Percentiles rank a stretch among this genome's conserved stretches.
Evolutionary conservation across 2,329 filamentous ascomycete genomes (phyloP).

Genomic region (Diaporthe humulicola): DNA sequence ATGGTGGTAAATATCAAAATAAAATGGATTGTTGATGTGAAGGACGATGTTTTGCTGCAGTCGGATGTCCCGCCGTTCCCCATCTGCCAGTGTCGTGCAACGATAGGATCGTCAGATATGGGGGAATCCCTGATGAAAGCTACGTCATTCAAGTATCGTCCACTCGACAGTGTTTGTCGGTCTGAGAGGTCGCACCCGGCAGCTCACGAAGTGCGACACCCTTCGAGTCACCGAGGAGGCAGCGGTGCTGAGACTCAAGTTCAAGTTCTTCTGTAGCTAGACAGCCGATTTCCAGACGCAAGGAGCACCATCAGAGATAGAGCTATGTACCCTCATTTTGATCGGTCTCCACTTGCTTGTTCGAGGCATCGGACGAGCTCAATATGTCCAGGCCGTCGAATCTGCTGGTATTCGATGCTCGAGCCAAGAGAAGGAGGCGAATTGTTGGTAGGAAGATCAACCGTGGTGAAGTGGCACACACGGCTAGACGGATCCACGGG

Average conservation of each 20-base stretch:
- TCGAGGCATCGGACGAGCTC: background rate
- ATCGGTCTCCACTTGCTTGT: too few species aligned
- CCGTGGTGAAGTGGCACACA: background rate
- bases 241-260: background rate
- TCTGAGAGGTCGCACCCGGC: background rate
- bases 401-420: too few species aligned
- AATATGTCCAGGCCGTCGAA: background rate
- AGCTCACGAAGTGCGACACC: background rate
- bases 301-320: background rate
- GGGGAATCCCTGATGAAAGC: background rate
- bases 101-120: background rate
- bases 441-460: background rate
- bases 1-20: background rate
- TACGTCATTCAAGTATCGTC: background rate
- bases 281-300: background rate
- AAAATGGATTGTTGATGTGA: background rate
- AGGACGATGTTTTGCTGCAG: background rate
- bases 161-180: background rate
- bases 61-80: constrained; percentile 5
- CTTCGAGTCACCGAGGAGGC: background rate
- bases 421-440: background rate
- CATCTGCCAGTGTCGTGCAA: background rate
- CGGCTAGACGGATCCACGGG: background rate
- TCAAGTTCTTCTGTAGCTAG: background rate
- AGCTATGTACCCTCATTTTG: background rate